Evolutionary conservation across 305 asterid species (phyloP), one percentile per base, ranked within the genome.

Genomic region (Fraxinus paxiana): DNA sequence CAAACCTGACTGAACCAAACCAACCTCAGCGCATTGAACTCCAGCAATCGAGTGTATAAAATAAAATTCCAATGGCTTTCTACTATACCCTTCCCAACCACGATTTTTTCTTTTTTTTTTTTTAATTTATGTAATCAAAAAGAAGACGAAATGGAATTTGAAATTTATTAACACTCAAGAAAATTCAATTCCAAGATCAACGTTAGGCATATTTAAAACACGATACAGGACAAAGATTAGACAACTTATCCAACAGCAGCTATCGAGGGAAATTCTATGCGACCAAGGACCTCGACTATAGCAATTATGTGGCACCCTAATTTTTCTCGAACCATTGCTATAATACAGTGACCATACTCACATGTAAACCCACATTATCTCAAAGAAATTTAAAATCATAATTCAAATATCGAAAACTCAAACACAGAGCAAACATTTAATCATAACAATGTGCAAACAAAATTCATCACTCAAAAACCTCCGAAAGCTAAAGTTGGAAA

Each of bases 391-490:
- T 28, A 20, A 59, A 59, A 18, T 20, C 26, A 59, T 17, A 20
- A 18, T 20, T 6, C 70, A 59, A 59, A 7, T 18, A 17, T 54
- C 3, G 70, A 59, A 56, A 56, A 56, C 6, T 48, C 59, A 2
- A 15, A 54, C 65, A 6, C 24, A 54, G 2, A 59, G 31, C 28
- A 59, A 59, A 59, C 70, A 59, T 59, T 59, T 20, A 20, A 18
- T 59, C 70, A 20, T 59, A 59, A 59, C 28, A 59, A 20, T 59
- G 10, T 22, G 70, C 12, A 20, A 18, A 7, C 70, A 59, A 59
- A 80, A 77, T 51, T 70, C 74, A 81, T 76, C 59, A 85, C 80
- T 76, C 77, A 83, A 65, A 43, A 24, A 65, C 43, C 48, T 69
- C 73, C 82, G 22, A 77, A 82, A 76, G 79, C 75, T 84, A 77